These are phyloP conservation scores for Fusarium compactum DNA, from an alignment of 2,329 filamentous ascomycete species.

Conservation along the genomic window DNA sequence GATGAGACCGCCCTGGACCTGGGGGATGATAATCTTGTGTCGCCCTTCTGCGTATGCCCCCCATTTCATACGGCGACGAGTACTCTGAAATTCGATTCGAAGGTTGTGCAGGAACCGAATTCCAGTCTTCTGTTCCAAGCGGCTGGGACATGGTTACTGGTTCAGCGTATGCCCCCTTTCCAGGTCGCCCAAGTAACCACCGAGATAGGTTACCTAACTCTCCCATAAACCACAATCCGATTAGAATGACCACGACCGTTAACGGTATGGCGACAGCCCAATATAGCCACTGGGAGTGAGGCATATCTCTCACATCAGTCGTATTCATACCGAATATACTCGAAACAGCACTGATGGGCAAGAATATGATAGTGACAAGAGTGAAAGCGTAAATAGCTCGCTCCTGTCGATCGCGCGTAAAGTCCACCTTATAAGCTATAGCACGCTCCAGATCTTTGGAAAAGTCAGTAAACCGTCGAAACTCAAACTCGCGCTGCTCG, in stretches of 20 bases:
- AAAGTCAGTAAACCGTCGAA: conserved; percentile 48
- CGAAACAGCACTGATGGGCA: conserved; percentile 60
- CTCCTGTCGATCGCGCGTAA: conserved; percentile 60
- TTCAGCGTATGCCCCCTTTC: conserved; percentile 20
- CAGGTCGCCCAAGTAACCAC: conserved; percentile 46
- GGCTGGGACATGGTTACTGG: conserved; percentile 25
- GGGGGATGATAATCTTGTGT: conserved; percentile 8
- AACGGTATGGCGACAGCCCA: conserved; percentile 63
- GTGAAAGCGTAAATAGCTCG: conserved; percentile 64
- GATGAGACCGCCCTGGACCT: conserved; percentile 1
- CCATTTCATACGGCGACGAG: conserved; percentile 7
- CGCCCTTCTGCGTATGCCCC: conserved; percentile 22
- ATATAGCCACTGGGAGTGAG: conserved; percentile 62
- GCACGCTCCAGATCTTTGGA: conserved; percentile 49
- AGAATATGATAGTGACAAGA: conserved; percentile 62
- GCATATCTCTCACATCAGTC: conserved; percentile 62
- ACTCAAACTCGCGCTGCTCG: conserved; percentile 54
- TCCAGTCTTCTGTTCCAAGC: conserved; percentile 18
- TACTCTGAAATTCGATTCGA: conserved; percentile 15
- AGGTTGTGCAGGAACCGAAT: conserved; percentile 4
- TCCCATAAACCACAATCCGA: conserved; percentile 58
- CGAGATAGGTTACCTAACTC: conserved; percentile 54
- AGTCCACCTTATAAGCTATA: conserved; percentile 53
- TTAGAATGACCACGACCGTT: conserved; percentile 56
- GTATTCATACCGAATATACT: conserved; percentile 68